A percentile compares a stretch with the other conserved stretches of the same genome.
phyloP scores from a whole-genome alignment of 2,329 filamentous ascomycete genomes.

The Rhinocladiella mackenziei region DNA sequence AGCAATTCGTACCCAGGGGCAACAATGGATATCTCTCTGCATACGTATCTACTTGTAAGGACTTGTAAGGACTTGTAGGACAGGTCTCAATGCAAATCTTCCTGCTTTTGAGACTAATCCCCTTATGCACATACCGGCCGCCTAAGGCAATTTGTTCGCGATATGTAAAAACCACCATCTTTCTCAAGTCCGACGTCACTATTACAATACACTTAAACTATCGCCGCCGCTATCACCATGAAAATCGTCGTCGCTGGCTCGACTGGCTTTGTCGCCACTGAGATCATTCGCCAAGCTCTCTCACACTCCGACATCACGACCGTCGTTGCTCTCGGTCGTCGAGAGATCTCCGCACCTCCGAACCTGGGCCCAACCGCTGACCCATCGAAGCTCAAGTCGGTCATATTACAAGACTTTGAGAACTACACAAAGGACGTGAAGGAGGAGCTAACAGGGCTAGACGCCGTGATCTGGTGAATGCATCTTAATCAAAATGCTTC shows the following conservation, averaged over 20 bases:
- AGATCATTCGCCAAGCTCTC: conserved; percentile 37
- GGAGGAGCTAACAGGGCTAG: conserved; percentile 32
- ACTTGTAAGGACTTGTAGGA: too few species aligned
- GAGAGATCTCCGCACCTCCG: conserved; percentile 13
- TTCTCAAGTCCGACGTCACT: too few species aligned
- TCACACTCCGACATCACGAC: conserved; percentile 31
- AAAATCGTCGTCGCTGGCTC: conserved; percentile 38
- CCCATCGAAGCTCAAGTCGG: conserved; percentile 33
- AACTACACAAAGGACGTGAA: conserved; percentile 35
- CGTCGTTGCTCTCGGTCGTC: conserved; percentile 33
- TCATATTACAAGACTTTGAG: conserved; percentile 35
- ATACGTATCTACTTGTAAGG: too few species aligned
- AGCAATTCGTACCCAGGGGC: too few species aligned
- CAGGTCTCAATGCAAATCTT: too few species aligned
- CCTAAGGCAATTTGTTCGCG: too few species aligned
- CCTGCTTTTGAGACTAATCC: too few species aligned
- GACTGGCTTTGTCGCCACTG: conserved; percentile 36
- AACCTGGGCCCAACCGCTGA: conserved; percentile 12
- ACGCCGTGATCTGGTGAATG: conserved; percentile 39
- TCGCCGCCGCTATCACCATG: too few species aligned
- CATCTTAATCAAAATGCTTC: neutral
- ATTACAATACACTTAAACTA: too few species aligned
- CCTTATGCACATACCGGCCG: too few species aligned
- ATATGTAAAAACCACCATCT: too few species aligned
- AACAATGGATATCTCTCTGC: too few species aligned